These are phyloP conservation scores for Chenopodium album DNA, from an alignment of 148 eudicot species.

Conservation along the genomic window DNA sequence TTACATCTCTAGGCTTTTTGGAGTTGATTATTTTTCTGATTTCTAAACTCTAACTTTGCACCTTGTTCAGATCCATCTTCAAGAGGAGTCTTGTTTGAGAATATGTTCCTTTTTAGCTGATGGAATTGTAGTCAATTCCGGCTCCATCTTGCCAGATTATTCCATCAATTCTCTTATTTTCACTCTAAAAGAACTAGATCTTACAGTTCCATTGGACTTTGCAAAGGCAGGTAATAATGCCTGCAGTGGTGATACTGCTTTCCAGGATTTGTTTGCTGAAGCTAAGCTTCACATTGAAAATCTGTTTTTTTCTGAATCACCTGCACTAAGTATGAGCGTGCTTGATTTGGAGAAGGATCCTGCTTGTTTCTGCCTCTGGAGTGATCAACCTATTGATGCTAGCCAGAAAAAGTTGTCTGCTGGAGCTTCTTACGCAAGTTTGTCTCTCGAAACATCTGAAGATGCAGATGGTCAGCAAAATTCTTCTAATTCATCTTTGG, in stretches of 20 bases:
- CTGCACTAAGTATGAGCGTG: constrained; percentile 49
- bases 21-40: not conserved
- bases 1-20: not conserved
- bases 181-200: constrained; percentile 66
- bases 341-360: constrained; percentile 88
- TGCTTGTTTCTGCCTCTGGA: constrained; percentile 94
- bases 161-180: constrained; percentile 64
- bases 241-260: constrained; percentile 24
- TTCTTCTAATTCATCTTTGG: constrained; percentile 32
- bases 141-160: constrained; percentile 62
- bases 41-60: not conserved
- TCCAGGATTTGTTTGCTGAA: constrained; percentile 55
- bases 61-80: constrained; percentile 74
- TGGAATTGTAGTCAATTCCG: constrained; percentile 66
- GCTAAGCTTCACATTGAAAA: constrained; percentile 84
- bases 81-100: constrained; percentile 94
- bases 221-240: constrained; percentile 33
- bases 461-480: constrained; percentile 32
- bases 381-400: constrained; percentile 86
- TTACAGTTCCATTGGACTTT: constrained; percentile 65
- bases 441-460: constrained; percentile 65
- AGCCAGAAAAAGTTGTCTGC: constrained; percentile 80
- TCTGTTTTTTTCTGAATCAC: constrained; percentile 63
- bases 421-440: constrained; percentile 62
- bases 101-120: constrained; percentile 90